Base-by-base conservation (phyloP, 2,329 filamentous ascomycete genomes). In the Macrophomina tecta region DNA sequence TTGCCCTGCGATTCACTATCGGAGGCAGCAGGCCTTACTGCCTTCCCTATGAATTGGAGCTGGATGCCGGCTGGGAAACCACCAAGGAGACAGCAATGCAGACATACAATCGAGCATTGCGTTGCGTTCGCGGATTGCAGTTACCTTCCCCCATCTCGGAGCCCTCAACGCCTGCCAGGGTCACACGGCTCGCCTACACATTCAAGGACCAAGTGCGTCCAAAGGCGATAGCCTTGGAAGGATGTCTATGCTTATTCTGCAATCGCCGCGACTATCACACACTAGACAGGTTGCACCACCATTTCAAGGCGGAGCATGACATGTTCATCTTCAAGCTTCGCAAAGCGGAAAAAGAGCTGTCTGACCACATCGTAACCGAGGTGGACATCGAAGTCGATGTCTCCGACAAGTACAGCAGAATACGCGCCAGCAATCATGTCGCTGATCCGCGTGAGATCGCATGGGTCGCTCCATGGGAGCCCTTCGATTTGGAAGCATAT, bases 401-500 rank as follows among this genome's bases (percentile, higher is more conserved):
- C 4, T 68, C 72, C 2, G 66, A 72, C n/a, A 66, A 71, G 32
- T 72, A 60, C 56, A 69, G 68, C 23, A 69, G 71, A 4, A 66
- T 68, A 51, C 66, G 74, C 36, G 72, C 75, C 3, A 76, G 73
- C 42, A 70, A 73, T 46, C 61, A 69, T 7, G 71, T 72, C 0
- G 68, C 72, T 6, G 74, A 76, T 51, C 71, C 73, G 0, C 69
- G 68, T 48, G 74, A 77, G 16, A 71, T 75, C 68, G 69, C 45
- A 9, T 77, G 78, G 71, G 64, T 79, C 42, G 73, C 75, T 28
- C 79, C 79, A 28, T 30, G 66, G 1, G 63, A 69, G 7, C 73
- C 76, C 0, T 81, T 82, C 67, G 74, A 82, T 66, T 68, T 75
- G 53, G 53, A 67, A 16, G 69, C 70, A 23, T 80, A 78, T 67